A percentile compares a stretch with the other conserved stretches of the same genome.
These are phyloP conservation scores for Coffea canephora DNA, from an alignment of 257 asterid species.

Conservation along the genomic window DNA sequence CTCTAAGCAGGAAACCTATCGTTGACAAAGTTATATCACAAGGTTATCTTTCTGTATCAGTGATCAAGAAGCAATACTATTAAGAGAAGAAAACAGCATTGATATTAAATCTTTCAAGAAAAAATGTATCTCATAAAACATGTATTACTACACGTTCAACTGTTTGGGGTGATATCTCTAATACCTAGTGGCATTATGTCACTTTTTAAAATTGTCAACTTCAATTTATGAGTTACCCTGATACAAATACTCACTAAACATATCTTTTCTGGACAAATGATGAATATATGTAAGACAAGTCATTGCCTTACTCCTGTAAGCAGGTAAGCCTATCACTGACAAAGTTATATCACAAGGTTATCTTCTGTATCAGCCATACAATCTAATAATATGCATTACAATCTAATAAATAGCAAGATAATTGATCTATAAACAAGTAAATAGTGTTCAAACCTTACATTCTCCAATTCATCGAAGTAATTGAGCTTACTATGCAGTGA, in stretches of 20 bases:
- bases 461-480: constrained; percentile 98
- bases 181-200: not conserved
- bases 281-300: not conserved
- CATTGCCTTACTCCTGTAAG: not conserved
- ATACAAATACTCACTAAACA: not conserved
- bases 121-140: not conserved
- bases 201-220: not conserved
- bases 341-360: not conserved
- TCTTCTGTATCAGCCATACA: not conserved
- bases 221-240: not conserved
- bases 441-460: constrained; percentile 70
- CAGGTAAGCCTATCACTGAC: not conserved
- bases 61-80: not conserved
- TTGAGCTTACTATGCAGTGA: constrained; percentile 94
- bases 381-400: constrained; percentile 1
- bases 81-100: not conserved
- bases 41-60: not conserved
- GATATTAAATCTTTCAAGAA: not conserved
- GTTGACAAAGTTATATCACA: not conserved
- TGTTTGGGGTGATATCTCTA: not conserved
- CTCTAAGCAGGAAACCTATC: not conserved
- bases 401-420: constrained; percentile 12
- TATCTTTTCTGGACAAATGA: not conserved
- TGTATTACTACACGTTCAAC: not conserved
- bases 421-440: constrained; percentile 24